Base-by-base conservation (phyloP, 129 eudicot genomes). In the Rutidosis leptorrhynchoides region DNA sequence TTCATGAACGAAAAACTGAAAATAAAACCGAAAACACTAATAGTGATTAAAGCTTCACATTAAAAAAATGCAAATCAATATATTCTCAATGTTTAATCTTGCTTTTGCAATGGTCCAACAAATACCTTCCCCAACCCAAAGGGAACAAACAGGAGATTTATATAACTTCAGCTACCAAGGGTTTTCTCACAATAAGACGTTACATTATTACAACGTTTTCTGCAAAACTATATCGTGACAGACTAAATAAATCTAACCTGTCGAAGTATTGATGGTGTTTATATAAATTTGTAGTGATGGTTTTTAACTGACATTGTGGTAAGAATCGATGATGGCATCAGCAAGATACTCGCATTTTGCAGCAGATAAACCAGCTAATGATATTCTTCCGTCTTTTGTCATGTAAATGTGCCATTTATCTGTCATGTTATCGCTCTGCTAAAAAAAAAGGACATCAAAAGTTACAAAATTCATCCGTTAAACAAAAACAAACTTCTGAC, bases 301-400 rank as follows among this genome's bases (percentile, higher is more conserved):
- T 71, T 72, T 77, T 77, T 79, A 93, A 70, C 84, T 86, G 54
- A 89, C 96, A 62, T 93, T 93, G 73, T 93, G 83, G 79, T 69
- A 93, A 4, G 99, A 93, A 72, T 93, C 99, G 4, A 93, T 77
- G 71, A 93, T 93, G 49, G 99, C 99, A 84, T 93, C 99, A 1
- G 99, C 99, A 67, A 93, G 95, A 80, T 93, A 93, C 72, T 93
- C 99, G 15, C 99, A 93, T 75, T 93, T 93, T 32, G 96, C 99
- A 12, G 89, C 76, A 32, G 99, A 89, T 59, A 93, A 68, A 68
- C 99, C 99, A 15, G 99, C 99, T 61, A 93, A 76, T 14, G 99
- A 93, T 78, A 93, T 93, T 69, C 99, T 89, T 64, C 99, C 99
- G 3, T 93, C 99, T 80, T 93, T 93, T 29, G 99, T 93, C 99